Evolutionary conservation across 2,329 filamentous ascomycete genomes (phyloP).

Genomic region (Pseudogymnoascus sp.): DNA sequence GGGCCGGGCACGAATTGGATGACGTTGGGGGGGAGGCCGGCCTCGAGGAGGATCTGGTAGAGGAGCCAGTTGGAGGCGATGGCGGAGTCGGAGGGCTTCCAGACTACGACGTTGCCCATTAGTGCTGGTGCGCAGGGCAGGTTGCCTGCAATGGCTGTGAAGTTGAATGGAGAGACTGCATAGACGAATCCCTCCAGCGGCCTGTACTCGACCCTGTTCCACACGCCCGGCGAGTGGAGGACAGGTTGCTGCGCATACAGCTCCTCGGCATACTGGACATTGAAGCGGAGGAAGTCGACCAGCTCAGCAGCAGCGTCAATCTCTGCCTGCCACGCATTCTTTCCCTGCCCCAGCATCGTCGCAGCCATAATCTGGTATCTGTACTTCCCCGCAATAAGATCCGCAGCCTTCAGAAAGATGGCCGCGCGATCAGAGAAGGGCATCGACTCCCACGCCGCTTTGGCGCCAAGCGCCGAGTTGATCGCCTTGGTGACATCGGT

Average conservation of each 20-base stretch:
- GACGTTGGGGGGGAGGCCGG: conserved; percentile 79
- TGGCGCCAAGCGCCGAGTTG: conserved; percentile 75
- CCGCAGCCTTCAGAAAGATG: conserved; percentile 91
- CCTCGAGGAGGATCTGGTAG: conserved; percentile 84
- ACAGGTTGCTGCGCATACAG: conserved; percentile 79
- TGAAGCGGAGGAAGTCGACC: conserved; percentile 88
- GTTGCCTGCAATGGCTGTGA: conserved; percentile 89
- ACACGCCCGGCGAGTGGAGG: conserved; percentile 75
- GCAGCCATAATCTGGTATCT: conserved; percentile 94
- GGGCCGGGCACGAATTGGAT: conserved; percentile 92
- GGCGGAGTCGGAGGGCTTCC: conserved; percentile 89
- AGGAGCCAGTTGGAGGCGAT: conserved; percentile 88
- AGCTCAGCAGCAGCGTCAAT: conserved; percentile 92
- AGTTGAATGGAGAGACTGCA: conserved; percentile 92
- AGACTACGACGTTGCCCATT: conserved; percentile 89
- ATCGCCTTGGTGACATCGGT: conserved; percentile 74
- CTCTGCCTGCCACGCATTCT: conserved; percentile 99
- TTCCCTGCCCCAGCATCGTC: conserved; percentile 93
- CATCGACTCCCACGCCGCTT: conserved; percentile 74
- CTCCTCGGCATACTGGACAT: conserved; percentile 88
- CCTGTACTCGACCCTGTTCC: conserved; percentile 87
- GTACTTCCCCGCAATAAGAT: conserved; percentile 85
- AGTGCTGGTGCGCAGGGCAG: conserved; percentile 74
- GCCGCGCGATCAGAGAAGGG: conserved; percentile 88
- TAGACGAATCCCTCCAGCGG: conserved; percentile 94